Conservation (phyloP, 2,329 filamentous ascomycete genomes). For the Sporothrix schenckii region DNA sequence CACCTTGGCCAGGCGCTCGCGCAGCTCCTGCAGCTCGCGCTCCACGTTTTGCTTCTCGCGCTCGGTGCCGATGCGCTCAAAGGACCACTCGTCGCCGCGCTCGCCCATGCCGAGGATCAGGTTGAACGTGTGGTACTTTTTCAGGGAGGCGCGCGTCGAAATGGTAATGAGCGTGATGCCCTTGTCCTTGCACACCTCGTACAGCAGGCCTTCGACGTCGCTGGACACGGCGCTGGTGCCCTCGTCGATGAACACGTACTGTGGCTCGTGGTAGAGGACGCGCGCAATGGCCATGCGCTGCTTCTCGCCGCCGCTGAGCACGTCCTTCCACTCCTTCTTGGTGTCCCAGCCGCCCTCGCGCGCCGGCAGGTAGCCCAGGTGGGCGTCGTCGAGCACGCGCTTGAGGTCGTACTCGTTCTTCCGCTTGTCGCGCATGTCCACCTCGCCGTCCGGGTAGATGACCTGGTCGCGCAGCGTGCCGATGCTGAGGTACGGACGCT, state of each 20-base stretch:
- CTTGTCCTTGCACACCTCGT: slow-evolving; percentile 88
- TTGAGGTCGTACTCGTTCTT: slow-evolving; percentile 78
- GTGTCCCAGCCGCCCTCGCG: slow-evolving; percentile 97
- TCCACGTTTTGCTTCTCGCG: slow-evolving; percentile 92
- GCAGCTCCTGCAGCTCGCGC: slow-evolving; percentile 82
- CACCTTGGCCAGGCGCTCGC: slow-evolving; percentile 77
- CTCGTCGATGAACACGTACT: slow-evolving; percentile 93
- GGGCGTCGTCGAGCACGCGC: slow-evolving; percentile 77
- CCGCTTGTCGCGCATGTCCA: slow-evolving; percentile 85
- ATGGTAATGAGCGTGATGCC: slow-evolving; percentile 97
- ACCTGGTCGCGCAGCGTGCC: slow-evolving; percentile 95
- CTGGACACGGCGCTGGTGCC: slow-evolving; percentile 91
- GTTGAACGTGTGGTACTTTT: slow-evolving; percentile 94
- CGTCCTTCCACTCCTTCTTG: slow-evolving; percentile 97
- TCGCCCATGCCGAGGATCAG: slow-evolving; percentile 81
- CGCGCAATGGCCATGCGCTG: slow-evolving; percentile 91
- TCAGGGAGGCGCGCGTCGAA: slow-evolving; percentile 88
- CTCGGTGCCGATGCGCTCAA: slow-evolving; percentile 91
- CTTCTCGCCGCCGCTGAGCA: slow-evolving; percentile 96
- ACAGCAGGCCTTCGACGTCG: slow-evolving; percentile 91
- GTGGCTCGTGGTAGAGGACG: slow-evolving; percentile 89
- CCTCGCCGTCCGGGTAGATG: slow-evolving; percentile 92
- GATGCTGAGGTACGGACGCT: slow-evolving; percentile 87
- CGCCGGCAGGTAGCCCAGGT: slow-evolving; percentile 84
- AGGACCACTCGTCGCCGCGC: slow-evolving; percentile 83